Base-by-base conservation (phyloP, 2,329 filamentous ascomycete species). In the Botrytis fabae region DNA sequence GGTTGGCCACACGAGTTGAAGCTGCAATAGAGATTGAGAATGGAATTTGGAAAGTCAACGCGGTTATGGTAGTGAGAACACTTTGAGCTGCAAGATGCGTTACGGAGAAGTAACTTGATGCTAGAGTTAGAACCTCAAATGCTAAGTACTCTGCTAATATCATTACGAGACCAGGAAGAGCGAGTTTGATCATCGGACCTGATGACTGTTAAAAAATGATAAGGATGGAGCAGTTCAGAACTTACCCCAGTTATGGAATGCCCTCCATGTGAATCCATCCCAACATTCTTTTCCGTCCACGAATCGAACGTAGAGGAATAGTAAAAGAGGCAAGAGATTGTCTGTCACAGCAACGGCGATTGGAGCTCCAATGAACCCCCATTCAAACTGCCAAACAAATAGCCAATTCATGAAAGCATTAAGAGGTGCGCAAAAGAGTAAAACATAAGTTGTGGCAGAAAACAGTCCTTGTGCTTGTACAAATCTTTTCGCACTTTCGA, bases 61-160 rank as follows among this genome's bases (percentile, higher is more conserved):
- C 89, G 0, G 91, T 90, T 63, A 97, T 85, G 0, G 92, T 96
- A 35, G 91, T 88, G 3, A 98, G 85, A 22, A 98, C 91, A 48
- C 92, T 95, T 82, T 99, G 95, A 0, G 96, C 95, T 0, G 95
- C 95, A 1, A 98, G 88, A 75, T 92, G 90, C 28, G 91, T 91
- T 2, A 93, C 90, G 25, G 92, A 93, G 73, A 98, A 91, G 78
- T 92, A 93, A 69, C 91, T 93, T 0, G 93, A 89, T 14, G 91
- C 90, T n/a, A 98, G 86, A 0, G 94, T 97, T 75, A 97, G 85
- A 66, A 97, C 90, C 81, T 98, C 95, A 81, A 98, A 98, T 10
- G 95, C 94, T 18, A 98, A 87, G 83, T 93, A 97, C 81, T 98
- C 95, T 8, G 95, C 94, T 81, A 97, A 91, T 2, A 98, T 92